Conservation (phyloP, 139 green algal genomes). For the Gonium pectorale region DNA sequence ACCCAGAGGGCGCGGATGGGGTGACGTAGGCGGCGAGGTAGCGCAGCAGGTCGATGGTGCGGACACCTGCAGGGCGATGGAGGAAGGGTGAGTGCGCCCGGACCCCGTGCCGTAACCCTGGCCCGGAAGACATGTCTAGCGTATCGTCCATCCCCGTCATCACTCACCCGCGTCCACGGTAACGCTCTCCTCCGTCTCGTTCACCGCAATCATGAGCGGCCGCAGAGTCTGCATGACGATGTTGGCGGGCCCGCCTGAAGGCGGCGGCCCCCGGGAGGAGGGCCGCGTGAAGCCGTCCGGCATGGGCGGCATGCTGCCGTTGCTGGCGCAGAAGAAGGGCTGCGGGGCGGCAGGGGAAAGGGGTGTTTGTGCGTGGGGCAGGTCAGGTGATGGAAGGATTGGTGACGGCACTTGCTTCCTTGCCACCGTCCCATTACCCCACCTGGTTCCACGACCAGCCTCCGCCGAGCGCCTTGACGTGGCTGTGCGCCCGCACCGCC, state of each 20-base stretch:
- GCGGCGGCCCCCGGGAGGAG: not conserved
- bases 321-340: constrained; percentile 61
- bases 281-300: constrained; percentile 6
- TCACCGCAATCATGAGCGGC: constrained; percentile 65
- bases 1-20: constrained; percentile 68
- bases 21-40: constrained; percentile 86
- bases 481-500: constrained; percentile 54
- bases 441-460: constrained; percentile 73
- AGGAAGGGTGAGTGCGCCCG: too few relatives aligned
- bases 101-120: too few relatives aligned
- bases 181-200: constrained; percentile 75
- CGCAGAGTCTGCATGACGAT: constrained; percentile 68
- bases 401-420: too few relatives aligned
- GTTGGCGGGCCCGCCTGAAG: constrained; percentile 47
- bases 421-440: not conserved
- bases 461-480: constrained; percentile 49
- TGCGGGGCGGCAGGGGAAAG: not conserved
- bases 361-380: not conserved
- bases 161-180: constrained; percentile 75
- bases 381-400: not conserved
- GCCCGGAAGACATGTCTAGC: too few relatives aligned
- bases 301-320: constrained; percentile 2
- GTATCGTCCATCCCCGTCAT: too few relatives aligned
- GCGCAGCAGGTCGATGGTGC: constrained; percentile 78
- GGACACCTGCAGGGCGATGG: constrained; percentile 25